phyloP scores from a whole-genome alignment of 257 asterid genomes.

The Eucommia ulmoides region DNA sequence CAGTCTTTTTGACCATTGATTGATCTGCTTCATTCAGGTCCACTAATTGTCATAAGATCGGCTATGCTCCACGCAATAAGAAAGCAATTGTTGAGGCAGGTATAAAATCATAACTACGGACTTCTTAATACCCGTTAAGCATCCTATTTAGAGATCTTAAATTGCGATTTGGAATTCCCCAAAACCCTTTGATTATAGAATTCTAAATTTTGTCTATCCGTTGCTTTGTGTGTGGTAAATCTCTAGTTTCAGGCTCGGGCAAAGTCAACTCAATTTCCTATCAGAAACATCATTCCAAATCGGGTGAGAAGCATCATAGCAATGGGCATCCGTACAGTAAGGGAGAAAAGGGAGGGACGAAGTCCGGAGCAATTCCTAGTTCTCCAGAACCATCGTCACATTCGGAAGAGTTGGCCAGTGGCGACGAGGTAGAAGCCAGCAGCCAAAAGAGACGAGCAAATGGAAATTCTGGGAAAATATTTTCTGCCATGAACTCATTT shows the following conservation, averaged over 20 bases:
- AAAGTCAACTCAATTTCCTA: conserved; percentile 11
- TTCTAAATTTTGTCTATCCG: no score
- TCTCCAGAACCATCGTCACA: conserved; percentile 33
- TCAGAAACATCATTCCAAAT: not conserved
- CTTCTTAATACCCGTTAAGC: no score
- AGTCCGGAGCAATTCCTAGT: conserved; percentile 23
- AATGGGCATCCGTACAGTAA: conserved; percentile 24
- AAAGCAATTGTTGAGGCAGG: conserved; percentile 30
- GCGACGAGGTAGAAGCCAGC: conserved; percentile 24
- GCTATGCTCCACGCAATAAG: conserved; percentile 61
- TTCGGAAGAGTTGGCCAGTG: conserved; percentile 39
- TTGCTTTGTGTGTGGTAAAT: no score
- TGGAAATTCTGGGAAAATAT: conserved; percentile 11
- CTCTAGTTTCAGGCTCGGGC: conserved; percentile 5
- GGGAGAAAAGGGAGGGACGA: conserved; percentile 16
- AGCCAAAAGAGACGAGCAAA: conserved; percentile 17
- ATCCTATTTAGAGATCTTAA: no score
- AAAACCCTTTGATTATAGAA: no score
- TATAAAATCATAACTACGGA: no score
- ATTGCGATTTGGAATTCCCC: no score
- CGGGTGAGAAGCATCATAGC: not conserved
- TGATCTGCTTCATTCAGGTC: conserved; percentile 47
- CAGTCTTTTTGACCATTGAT: conserved; percentile 8
- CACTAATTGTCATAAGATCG: conserved; percentile 61
- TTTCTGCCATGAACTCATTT: conserved; percentile 13